Evolutionary conservation across 2,329 filamentous ascomycete genomes (phyloP).

Genomic region (Beauveria scarabaeidicola): DNA sequence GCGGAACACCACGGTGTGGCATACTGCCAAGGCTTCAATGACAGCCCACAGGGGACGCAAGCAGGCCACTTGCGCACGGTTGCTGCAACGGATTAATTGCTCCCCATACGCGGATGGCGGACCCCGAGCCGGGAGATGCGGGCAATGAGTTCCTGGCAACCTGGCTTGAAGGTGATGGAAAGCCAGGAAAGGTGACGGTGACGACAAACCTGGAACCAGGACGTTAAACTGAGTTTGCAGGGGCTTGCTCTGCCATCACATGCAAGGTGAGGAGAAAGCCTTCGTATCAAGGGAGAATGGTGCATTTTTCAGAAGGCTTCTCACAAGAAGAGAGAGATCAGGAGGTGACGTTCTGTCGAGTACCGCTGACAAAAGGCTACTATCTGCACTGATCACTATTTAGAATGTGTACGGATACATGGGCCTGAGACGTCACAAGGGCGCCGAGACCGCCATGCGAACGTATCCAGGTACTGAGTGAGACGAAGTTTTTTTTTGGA

Average conservation of each 20-base stretch:
- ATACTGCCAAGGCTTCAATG: neutral
- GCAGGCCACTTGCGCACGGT: neutral
- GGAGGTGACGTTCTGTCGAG: no score
- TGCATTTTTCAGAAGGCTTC: neutral
- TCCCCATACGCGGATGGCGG: constrained; percentile 5
- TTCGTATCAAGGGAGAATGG: neutral
- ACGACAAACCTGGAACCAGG: neutral
- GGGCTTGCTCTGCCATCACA: neutral
- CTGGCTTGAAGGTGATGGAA: neutral
- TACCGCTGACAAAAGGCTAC: no score
- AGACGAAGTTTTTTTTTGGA: neutral
- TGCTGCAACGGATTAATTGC: neutral
- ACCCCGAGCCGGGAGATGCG: neutral
- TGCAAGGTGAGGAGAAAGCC: neutral
- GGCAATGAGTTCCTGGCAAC: no score
- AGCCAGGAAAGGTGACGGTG: neutral
- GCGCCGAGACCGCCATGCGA: neutral
- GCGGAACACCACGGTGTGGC: neutral
- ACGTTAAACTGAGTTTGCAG: neutral
- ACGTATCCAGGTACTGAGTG: neutral
- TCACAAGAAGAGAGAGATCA: neutral
- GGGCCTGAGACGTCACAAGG: neutral
- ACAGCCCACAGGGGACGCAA: neutral
- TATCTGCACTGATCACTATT: no score
- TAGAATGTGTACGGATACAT: neutral